phyloP scores from a whole-genome alignment of 2,329 filamentous ascomycete species.

The Pseudopyrenochaeta lycopersici region DNA sequence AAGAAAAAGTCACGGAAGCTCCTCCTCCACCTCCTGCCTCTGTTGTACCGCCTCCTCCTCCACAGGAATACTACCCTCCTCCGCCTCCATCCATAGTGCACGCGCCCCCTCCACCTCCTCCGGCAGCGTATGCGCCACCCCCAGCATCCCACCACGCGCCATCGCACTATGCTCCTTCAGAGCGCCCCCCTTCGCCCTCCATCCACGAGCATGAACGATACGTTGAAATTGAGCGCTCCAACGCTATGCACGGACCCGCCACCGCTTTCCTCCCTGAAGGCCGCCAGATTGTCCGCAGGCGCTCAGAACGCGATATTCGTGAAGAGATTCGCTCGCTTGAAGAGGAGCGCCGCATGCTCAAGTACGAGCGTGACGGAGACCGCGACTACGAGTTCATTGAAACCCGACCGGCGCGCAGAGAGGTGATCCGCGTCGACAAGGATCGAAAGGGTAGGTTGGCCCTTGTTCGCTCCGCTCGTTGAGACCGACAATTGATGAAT shows the following conservation, averaged over 20 bases:
- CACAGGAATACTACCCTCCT: conserved; percentile 14
- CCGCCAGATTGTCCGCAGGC: conserved; percentile 28
- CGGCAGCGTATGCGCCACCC: conserved; percentile 27
- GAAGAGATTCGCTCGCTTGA: conserved; percentile 78
- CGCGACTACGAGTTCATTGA: conserved; percentile 71
- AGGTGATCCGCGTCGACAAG: conserved; percentile 77
- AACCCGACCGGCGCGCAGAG: conserved; percentile 53
- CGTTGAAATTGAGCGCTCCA: conserved; percentile 57
- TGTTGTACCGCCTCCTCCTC: conserved; percentile 12
- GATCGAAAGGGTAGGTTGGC: conserved; percentile 97
- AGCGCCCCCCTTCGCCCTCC: conserved; percentile 43
- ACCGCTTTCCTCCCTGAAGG: conserved; percentile 60
- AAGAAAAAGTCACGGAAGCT: conserved; percentile 30
- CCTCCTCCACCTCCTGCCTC: conserved; percentile 23
- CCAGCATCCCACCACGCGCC: conserved; percentile 30
- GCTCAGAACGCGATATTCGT: conserved; percentile 70
- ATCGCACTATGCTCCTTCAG: conserved; percentile 43
- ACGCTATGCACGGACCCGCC: conserved; percentile 56
- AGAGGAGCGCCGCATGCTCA: conserved; percentile 67
- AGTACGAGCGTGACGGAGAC: conserved; percentile 63
- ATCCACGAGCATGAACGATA: conserved; percentile 45
- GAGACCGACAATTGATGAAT: conserved; percentile 47
- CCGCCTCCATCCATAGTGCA: conserved; percentile 21
- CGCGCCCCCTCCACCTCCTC: conserved; percentile 35
- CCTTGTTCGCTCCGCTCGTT: conserved; percentile 78